Conservation (phyloP, 805 yeast species). For the Starmera amethionina region DNA sequence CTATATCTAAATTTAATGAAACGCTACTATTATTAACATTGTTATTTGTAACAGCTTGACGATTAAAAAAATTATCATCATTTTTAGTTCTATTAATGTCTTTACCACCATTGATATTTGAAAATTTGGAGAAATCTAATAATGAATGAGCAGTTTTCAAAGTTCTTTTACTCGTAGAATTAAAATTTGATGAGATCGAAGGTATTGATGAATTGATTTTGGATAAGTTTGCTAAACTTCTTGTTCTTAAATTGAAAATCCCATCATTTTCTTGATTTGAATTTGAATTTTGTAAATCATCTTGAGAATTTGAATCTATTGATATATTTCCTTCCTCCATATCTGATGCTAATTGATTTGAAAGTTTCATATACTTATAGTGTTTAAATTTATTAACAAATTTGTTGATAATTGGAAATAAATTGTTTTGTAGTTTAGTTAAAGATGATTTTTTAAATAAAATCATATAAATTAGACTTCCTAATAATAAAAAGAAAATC, state of each 20-base stretch:
- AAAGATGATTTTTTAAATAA: neutral
- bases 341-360: neutral
- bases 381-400: neutral
- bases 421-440: neutral
- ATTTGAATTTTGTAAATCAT: neutral
- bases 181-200: neutral
- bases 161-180: neutral
- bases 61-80: too few species aligned
- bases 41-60: too few species aligned
- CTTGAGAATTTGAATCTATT: neutral
- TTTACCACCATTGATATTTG: neutral
- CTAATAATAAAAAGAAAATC: neutral
- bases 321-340: constrained; percentile 1
- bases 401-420: neutral
- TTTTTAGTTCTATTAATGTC: too few species aligned
- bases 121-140: constrained; percentile 1
- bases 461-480: neutral
- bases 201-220: neutral
- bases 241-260: constrained; percentile 1
- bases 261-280: neutral
- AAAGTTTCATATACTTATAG: neutral
- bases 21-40: too few species aligned
- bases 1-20: too few species aligned
- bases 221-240: constrained; percentile 2
- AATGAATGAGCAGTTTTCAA: constrained; percentile 1